phyloP scores from a whole-genome alignment of 176 grass and related monocot species.

The Thinopyrum elongatum region DNA sequence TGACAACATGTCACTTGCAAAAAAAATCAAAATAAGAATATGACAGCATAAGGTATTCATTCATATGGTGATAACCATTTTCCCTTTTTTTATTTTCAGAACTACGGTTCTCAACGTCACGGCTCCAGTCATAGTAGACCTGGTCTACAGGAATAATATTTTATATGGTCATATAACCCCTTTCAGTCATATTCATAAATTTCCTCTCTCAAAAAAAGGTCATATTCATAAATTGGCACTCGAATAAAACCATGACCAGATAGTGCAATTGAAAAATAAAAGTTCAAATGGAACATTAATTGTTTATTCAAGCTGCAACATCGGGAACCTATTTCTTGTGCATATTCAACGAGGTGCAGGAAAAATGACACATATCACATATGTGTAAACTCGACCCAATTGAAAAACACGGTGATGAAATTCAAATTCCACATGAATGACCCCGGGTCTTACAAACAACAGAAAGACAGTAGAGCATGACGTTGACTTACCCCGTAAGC shows the following conservation, averaged over 20 bases:
- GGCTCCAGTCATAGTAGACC: conserved; percentile 93
- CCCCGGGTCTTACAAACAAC: too few relatives aligned
- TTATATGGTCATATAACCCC: background rate
- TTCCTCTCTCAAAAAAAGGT: too few relatives aligned
- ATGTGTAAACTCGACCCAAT: conserved; percentile 1
- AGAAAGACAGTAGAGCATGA: background rate
- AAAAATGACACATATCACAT: background rate
- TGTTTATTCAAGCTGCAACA: background rate
- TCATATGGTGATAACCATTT: too few relatives aligned
- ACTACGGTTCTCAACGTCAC: conserved; percentile 86
- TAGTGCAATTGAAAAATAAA: background rate
- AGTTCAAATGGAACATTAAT: background rate
- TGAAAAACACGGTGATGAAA: background rate
- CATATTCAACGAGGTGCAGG: background rate
- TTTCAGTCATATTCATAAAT: too few relatives aligned
- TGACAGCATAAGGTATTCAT: too few relatives aligned
- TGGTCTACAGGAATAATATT: conserved; percentile 25
- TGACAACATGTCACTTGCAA: too few relatives aligned
- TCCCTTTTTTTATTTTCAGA: conserved; percentile 60
- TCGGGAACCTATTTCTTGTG: background rate
- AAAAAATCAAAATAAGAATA: too few relatives aligned
- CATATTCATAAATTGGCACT: background rate
- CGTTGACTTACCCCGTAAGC: conserved; percentile 76
- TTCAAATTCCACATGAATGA: background rate
- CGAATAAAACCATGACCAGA: background rate